Base-by-base conservation (phyloP, 768 basidiomycete species). In the Daedalea quercina region DNA sequence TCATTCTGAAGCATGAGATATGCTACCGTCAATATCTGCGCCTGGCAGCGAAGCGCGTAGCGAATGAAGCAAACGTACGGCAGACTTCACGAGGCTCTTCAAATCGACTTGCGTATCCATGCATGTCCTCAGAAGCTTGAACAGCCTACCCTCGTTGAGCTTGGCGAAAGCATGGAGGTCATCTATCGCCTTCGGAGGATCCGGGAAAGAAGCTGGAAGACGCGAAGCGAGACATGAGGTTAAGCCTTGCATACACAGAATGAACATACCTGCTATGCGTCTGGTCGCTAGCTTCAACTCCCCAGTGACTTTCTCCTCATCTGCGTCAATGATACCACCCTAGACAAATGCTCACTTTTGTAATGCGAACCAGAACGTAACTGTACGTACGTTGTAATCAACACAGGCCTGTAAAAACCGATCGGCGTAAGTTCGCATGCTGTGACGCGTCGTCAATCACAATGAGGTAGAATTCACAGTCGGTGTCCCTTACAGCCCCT, bases 281-380 rank as follows among this genome's bases (percentile, higher is more conserved):
- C 80, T 76, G 51, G 84, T 77, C 15, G 82, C 61, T 3, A 58
- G 60, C 41, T 79, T 78, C 28, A 96, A 72, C 46, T 74, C 75
- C 15, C 73, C 76, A 46, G 73, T 73, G 48, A 90, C 70, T 1
- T 63, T 62, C 43, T 88, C 87, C 62, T 90, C 89, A 56, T 92
- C 75, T 56, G 87, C 80, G 60, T 96, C 94, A 47, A 96, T 88
- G 43, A 93, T 76, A 0, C 95, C 95, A 1, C 93, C 94, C 93
- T 96, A 55, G 6, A 47, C 15, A 28, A 37, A 48, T 22, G 20
- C 51, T 60, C 24, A 57, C 44, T 26, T 13, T 48, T 25, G 24
- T 2, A 23, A 12, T 28, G n/a, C 33, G 22, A 3, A 11, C n/a
- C n/a, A 20, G 37, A 52, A 25, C 22, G 41, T n/a, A 53, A 49